phyloP scores from a whole-genome alignment of 495 filamentous ascomycete genomes.

The Pseudoneurospora amorphoporcata region DNA sequence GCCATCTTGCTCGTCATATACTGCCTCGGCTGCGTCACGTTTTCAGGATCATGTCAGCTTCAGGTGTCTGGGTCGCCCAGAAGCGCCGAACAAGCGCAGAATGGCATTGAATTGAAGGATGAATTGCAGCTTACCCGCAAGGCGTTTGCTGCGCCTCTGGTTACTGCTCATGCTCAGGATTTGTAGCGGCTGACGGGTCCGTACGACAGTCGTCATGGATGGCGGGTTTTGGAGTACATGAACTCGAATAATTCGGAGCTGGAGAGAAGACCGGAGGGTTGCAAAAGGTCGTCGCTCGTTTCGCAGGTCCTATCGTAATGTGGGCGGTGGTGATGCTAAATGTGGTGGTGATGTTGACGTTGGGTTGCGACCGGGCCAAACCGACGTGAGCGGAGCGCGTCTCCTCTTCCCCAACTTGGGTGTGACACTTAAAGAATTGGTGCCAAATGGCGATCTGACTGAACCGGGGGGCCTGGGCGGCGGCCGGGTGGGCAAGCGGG shows the following conservation, averaged over 20 bases:
- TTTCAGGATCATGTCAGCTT: constrained; percentile 2
- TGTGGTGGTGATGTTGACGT: not conserved
- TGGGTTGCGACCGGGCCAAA: not conserved
- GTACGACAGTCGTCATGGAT: constrained; percentile 55
- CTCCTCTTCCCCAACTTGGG: not conserved
- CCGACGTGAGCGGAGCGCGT: constrained; percentile 6
- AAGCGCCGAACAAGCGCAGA: constrained; percentile 8
- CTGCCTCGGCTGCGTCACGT: constrained; percentile 23
- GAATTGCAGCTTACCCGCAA: constrained; percentile 36
- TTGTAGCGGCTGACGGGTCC: constrained; percentile 47
- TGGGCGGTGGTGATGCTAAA: not conserved
- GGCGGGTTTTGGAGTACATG: constrained; percentile 23
- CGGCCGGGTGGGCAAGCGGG: not conserved
- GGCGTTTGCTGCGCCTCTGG: constrained; percentile 46
- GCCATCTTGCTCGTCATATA: constrained; percentile 57
- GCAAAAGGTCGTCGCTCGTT: not conserved
- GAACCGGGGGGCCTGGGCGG: not conserved
- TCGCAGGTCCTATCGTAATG: not conserved
- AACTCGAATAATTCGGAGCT: constrained; percentile 2
- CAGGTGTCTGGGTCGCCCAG: constrained; percentile 1
- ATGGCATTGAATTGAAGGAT: not conserved
- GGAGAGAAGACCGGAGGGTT: not conserved
- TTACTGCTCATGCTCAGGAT: constrained; percentile 50
- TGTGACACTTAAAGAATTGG: not conserved
- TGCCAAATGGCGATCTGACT: not conserved